Conservation (phyloP, 805 yeast genomes). For the Candida ipomoeae region DNA sequence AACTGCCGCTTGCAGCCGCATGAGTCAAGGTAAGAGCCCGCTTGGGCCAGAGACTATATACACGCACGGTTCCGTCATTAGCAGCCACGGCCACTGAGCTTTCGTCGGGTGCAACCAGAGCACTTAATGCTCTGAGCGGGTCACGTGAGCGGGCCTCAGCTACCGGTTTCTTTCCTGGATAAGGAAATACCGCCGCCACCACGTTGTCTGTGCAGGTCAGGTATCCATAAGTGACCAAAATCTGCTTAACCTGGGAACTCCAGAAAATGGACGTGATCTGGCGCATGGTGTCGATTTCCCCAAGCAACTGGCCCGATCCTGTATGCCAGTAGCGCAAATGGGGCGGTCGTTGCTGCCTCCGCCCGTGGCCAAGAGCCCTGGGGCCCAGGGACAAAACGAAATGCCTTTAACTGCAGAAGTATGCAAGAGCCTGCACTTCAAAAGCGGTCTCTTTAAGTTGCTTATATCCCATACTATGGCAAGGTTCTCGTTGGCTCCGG, state of each 20-base stretch:
- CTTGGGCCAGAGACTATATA: constrained; percentile 64
- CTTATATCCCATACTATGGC: constrained; percentile 73
- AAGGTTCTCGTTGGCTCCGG: constrained; percentile 82
- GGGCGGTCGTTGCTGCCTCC: constrained; percentile 80
- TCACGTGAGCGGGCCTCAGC: constrained; percentile 46
- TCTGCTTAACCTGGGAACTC: constrained; percentile 61
- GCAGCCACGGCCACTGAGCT: constrained; percentile 66
- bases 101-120: constrained; percentile 63
- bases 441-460: constrained; percentile 30
- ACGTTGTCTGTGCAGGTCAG: constrained; percentile 42
- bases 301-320: constrained; percentile 64
- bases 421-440: constrained; percentile 55
- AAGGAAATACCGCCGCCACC: constrained; percentile 58
- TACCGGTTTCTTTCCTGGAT: constrained; percentile 55
- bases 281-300: constrained; percentile 53
- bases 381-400: constrained; percentile 89
- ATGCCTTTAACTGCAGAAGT: constrained; percentile 87
- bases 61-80: constrained; percentile 72
- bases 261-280: constrained; percentile 80
- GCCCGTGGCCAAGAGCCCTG: constrained; percentile 77
- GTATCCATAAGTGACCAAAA: constrained; percentile 81
- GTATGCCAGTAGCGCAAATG: constrained; percentile 87
- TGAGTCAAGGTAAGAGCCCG: constrained; percentile 30
- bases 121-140: constrained; percentile 57
- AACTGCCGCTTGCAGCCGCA: constrained; percentile 37